phyloP scores from a whole-genome alignment of 176 grass and related monocot genomes.

The Phoenix dactylifera region DNA sequence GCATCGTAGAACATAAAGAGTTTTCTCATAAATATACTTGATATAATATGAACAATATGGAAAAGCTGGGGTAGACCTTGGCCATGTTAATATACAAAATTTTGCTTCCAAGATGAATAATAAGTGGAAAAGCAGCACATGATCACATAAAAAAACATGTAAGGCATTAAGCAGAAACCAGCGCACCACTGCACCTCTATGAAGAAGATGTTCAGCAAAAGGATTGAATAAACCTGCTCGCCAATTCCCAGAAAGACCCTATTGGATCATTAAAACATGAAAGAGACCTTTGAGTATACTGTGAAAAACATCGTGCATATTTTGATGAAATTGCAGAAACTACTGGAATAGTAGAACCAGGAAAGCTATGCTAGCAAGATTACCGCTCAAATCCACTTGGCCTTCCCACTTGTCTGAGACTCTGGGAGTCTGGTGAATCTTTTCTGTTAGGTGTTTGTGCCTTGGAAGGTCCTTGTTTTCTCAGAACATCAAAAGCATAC shows the following conservation, averaged over 20 bases:
- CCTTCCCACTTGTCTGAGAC: background rate
- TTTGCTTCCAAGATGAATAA: background rate
- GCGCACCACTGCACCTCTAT: conserved; percentile 61
- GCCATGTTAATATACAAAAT: too few species aligned
- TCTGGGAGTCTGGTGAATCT: conserved; percentile 24
- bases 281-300: too few species aligned
- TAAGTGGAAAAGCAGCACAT: background rate
- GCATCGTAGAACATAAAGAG: conserved; percentile 19
- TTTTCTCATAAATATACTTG: conserved; percentile 6
- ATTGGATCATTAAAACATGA: background rate
- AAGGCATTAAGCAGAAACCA: background rate
- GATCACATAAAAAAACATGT: background rate
- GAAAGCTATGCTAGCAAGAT: background rate
- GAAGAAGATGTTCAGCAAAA: conserved; percentile 87
- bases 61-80: background rate
- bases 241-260: conserved; percentile 82
- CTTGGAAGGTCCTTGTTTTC: conserved; percentile 29
- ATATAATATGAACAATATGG: conserved; percentile 2
- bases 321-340: background rate
- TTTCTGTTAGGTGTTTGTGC: conserved; percentile 25
- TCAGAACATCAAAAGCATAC: conserved; percentile 86
- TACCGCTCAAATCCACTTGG: conserved; percentile 88
- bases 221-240: conserved; percentile 81
- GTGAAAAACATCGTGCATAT: background rate
- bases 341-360: background rate